These are phyloP conservation scores for Atkinsonella texensis DNA, from an alignment of 2,329 filamentous ascomycete species.

Conservation along the genomic window DNA sequence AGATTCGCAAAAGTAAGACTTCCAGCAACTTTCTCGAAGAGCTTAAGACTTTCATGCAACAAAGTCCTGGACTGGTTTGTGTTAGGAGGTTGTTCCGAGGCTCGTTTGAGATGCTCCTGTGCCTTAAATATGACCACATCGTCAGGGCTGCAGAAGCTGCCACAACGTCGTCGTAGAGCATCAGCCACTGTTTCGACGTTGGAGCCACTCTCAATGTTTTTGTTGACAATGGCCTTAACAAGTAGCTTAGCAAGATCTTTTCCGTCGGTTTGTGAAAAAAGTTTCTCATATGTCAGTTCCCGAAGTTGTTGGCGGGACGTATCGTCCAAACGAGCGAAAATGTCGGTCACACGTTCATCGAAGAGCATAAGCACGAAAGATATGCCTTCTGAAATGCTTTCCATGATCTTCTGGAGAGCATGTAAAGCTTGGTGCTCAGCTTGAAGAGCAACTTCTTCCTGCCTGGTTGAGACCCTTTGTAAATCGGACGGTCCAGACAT, in stretches of 20 bases:
- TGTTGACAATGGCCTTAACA: conserved; percentile 95
- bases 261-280: conserved; percentile 70
- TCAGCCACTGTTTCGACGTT: conserved; percentile 97
- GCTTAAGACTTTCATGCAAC: conserved; percentile 74
- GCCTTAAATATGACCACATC: conserved; percentile 98
- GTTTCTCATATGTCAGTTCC: conserved; percentile 72
- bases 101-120: conserved; percentile 85
- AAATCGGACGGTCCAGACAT: conserved; percentile 82
- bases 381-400: conserved; percentile 89
- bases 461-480: conserved; percentile 63
- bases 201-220: conserved; percentile 91
- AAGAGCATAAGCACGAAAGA: conserved; percentile 93
- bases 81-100: conserved; percentile 64
- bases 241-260: conserved; percentile 86
- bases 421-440: conserved; percentile 90
- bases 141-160: conserved; percentile 93
- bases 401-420: conserved; percentile 72
- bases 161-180: conserved; percentile 80
- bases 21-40: conserved; percentile 82
- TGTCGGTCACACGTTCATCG: conserved; percentile 84
- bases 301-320: conserved; percentile 55
- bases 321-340: conserved; percentile 65
- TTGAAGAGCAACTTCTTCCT: conserved; percentile 85
- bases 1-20: conserved; percentile 74
- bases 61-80: conserved; percentile 66